phyloP scores from a whole-genome alignment of 2,329 filamentous ascomycete species.

The Fusarium sp. region DNA sequence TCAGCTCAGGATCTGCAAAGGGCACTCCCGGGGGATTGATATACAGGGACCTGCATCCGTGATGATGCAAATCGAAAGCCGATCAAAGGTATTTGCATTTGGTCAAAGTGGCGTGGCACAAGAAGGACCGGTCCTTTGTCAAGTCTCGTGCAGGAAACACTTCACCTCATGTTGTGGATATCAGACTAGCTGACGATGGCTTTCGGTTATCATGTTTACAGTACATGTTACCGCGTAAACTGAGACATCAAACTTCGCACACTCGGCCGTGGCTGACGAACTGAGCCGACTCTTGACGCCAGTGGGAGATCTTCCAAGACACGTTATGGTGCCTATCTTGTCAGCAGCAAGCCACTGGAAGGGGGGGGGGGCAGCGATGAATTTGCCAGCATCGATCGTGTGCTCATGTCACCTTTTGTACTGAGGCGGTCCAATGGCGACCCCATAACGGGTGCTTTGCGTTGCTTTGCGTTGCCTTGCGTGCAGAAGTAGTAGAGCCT shows the following conservation, averaged over 20 bases:
- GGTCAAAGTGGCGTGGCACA: conserved; percentile 13
- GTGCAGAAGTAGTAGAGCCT: conserved; percentile 22
- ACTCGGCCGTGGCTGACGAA: conserved; percentile 2
- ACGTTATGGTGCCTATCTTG: conserved; percentile 7
- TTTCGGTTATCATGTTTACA: neutral
- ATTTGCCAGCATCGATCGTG: conserved; percentile 15
- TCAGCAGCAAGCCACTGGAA: conserved; percentile 5
- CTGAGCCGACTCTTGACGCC: neutral
- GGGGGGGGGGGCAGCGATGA: conserved; percentile 1
- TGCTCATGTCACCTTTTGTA: conserved; percentile 10
- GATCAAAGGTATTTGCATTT: conserved; percentile 21
- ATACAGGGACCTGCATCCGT: conserved; percentile 39
- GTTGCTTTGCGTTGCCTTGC: conserved; percentile 6
- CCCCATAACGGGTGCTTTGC: conserved; percentile 9
- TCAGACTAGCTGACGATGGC: conserved; percentile 2
- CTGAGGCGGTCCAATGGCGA: conserved; percentile 30
- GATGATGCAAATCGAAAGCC: conserved; percentile 26
- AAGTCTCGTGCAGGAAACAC: conserved; percentile 7
- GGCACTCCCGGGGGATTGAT: conserved; percentile 32
- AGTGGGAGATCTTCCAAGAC: neutral
- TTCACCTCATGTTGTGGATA: conserved; percentile 21
- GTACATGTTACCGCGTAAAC: neutral
- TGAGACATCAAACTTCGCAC: conserved; percentile 8
- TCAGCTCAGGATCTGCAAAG: conserved; percentile 30
- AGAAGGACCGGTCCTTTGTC: conserved; percentile 26